These are phyloP conservation scores for Phialophora expanda DNA, from an alignment of 2,329 filamentous ascomycete genomes.

Conservation along the genomic window DNA sequence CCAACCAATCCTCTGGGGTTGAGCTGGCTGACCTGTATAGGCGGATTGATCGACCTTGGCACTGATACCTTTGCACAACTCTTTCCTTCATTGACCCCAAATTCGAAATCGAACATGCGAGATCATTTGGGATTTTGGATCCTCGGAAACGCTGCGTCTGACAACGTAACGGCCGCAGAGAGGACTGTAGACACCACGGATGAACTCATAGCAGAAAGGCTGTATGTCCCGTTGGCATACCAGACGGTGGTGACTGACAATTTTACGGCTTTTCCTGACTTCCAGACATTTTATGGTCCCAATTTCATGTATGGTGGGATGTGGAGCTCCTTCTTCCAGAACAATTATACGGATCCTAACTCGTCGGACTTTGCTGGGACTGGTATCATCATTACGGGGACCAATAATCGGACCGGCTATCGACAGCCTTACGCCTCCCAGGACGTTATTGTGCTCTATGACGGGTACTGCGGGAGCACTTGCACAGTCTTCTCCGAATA, in stretches of 20 bases:
- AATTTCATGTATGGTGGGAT: conserved; percentile 55
- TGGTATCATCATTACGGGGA: conserved; percentile 54
- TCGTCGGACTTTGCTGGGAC: conserved; percentile 42
- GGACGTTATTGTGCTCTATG: conserved; percentile 54
- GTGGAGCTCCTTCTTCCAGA: conserved; percentile 64
- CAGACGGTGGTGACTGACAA: conserved; percentile 43
- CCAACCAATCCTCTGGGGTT: background rate
- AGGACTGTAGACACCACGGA: conserved; percentile 41
- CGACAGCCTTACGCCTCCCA: conserved; percentile 61
- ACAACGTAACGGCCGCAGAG: conserved; percentile 31
- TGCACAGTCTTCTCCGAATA: conserved; percentile 64
- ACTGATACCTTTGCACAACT: conserved; percentile 61
- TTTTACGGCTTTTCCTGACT: conserved; percentile 48
- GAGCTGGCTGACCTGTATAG: background rate
- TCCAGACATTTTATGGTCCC: conserved; percentile 51
- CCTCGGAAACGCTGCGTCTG: conserved; percentile 42
- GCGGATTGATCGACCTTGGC: conserved; percentile 58
- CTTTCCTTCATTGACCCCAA: conserved; percentile 55
- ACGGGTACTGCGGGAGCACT: conserved; percentile 64
- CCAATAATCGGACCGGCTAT: conserved; percentile 55
- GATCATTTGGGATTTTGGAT: conserved; percentile 50
- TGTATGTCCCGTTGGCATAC: conserved; percentile 43
- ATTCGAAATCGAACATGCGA: conserved; percentile 55
- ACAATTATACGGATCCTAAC: conserved; percentile 52
- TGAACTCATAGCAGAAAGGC: conserved; percentile 39